A percentile compares a stretch with the other conserved stretches of the same genome.
Conservation (phyloP, 2,329 filamentous ascomycete species). For the Celoporthe dispersa region DNA sequence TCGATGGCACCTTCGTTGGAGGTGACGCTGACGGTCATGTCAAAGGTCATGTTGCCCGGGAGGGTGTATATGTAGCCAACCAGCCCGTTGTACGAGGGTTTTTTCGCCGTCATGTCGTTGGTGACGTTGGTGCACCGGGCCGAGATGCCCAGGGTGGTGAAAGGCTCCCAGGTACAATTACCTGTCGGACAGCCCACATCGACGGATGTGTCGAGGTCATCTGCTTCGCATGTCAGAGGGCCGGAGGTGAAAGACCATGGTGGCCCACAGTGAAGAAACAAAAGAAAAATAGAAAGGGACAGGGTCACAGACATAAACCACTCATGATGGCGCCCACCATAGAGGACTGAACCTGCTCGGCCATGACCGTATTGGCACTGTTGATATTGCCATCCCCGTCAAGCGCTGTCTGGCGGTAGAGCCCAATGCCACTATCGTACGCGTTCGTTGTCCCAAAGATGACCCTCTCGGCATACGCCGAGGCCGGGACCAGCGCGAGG, state of each 20-base stretch:
- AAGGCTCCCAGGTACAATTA: not conserved
- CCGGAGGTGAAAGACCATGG: too few relatives aligned
- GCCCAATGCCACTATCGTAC: slow-evolving; percentile 4
- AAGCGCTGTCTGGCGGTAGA: not conserved
- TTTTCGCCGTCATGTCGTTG: not conserved
- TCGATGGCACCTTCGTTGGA: not conserved
- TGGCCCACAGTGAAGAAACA: not conserved
- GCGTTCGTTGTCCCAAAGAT: not conserved
- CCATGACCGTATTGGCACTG: not conserved
- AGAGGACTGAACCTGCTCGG: not conserved
- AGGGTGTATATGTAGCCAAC: slow-evolving; percentile 1
- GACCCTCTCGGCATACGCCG: not conserved
- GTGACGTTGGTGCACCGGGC: not conserved
- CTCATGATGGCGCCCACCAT: not conserved
- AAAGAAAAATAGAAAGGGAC: not conserved
- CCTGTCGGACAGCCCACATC: not conserved
- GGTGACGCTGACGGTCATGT: slow-evolving; percentile 2
- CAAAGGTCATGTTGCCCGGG: not conserved
- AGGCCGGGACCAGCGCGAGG: not conserved
- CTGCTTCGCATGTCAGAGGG: not conserved
- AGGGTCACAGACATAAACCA: not conserved
- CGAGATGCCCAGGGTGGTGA: slow-evolving; percentile 6
- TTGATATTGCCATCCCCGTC: not conserved
- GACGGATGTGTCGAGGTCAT: not conserved
- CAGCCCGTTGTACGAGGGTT: not conserved